These are phyloP conservation scores for Spathaspora girioi DNA, from an alignment of 805 yeast species.

Conservation along the genomic window DNA sequence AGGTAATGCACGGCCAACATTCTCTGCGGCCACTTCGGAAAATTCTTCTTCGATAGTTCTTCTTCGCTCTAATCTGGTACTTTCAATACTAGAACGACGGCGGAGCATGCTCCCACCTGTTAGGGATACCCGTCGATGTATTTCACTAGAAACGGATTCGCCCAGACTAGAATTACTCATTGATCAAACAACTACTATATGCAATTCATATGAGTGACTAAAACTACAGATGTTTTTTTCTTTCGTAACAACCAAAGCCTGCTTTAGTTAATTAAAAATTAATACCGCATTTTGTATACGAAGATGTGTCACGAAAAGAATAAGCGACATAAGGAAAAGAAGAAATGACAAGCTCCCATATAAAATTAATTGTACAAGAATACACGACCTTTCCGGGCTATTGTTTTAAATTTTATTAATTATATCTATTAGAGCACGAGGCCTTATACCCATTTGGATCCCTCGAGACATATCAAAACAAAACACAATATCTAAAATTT, in stretches of 20 bases:
- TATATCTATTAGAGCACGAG: background rate
- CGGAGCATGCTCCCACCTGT: background rate
- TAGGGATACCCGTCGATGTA: background rate
- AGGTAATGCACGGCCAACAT: slow-evolving; percentile 19
- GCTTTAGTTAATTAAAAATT: background rate
- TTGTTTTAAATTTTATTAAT: background rate
- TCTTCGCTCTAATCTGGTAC: slow-evolving; percentile 8
- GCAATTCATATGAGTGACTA: background rate
- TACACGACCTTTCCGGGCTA: background rate
- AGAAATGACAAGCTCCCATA: too few relatives aligned
- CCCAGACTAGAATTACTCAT: background rate
- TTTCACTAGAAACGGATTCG: background rate
- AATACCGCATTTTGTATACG: too few relatives aligned
- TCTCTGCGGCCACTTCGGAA: slow-evolving; percentile 19
- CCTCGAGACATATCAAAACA: background rate
- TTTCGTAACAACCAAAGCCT: background rate
- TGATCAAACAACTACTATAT: background rate
- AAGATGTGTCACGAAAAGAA: background rate
- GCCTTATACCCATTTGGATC: background rate
- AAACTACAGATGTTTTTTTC: background rate
- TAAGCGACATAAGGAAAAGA: background rate
- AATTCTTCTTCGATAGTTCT: slow-evolving; percentile 14
- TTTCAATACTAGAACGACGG: slow-evolving; percentile 2
- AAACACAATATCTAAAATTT: background rate
- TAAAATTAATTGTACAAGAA: too few relatives aligned